Evolutionary conservation across 2,329 filamentous ascomycete genomes (phyloP).

Genomic region (Tolypocladium pustulatum): DNA sequence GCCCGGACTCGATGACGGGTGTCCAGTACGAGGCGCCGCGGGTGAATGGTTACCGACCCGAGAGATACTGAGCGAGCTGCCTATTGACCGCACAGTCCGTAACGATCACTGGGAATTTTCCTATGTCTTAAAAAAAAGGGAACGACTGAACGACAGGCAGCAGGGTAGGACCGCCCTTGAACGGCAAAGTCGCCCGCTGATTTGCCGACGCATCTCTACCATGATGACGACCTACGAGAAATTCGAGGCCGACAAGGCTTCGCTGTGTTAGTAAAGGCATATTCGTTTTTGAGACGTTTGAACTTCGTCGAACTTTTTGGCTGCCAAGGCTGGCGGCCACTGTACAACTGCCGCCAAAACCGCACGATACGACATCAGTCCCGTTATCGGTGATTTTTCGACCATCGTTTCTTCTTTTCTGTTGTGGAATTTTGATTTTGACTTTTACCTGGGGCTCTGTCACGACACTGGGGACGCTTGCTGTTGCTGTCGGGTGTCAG

Average conservation of each 20-base stretch:
- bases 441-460: neutral
- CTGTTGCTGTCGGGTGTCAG: neutral
- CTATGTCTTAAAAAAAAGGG: constrained; percentile 2
- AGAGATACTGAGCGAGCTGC: constrained; percentile 19
- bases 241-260: constrained; percentile 2
- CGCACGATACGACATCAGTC: neutral
- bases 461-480: neutral
- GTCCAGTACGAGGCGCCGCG: constrained; percentile 49
- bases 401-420: neutral
- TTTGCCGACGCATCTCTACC: neutral
- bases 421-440: neutral
- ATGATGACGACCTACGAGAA: neutral
- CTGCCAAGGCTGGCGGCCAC: neutral
- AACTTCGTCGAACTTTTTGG: neutral
- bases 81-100: neutral
- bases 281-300: neutral
- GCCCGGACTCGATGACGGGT: constrained; percentile 54
- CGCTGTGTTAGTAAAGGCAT: constrained; percentile 9
- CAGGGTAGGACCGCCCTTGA: neutral
- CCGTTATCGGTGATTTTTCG: neutral
- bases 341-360: constrained; percentile 6
- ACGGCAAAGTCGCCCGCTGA: neutral
- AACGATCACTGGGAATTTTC: neutral
- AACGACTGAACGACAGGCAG: constrained; percentile 9
- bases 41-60: constrained; percentile 34